Base-by-base conservation (phyloP, 2,329 filamentous ascomycete species). In the Teratosphaeria epicoccoides region DNA sequence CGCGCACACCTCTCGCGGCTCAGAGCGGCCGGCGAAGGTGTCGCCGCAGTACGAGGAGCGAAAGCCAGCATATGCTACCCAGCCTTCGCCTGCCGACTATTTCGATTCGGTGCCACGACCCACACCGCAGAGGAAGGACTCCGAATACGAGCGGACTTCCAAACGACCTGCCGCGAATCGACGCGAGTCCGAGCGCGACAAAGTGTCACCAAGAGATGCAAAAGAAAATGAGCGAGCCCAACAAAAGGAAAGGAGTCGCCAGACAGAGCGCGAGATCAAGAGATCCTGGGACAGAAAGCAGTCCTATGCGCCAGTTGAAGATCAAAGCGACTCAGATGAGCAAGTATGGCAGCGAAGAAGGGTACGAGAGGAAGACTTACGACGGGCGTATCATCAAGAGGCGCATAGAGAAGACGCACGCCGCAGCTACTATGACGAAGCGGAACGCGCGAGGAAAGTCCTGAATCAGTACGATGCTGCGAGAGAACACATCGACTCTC, bases 211-310 rank as follows among this genome's bases (percentile, higher is more conserved):
- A 49, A 58, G 55, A 49, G 57, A 56, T 48, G 57, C 51, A 29
- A 61, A 57, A 50, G 64, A 66, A 23, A 61, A 55, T 25, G 71
- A 74, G 54, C 64, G 68, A 25, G 60, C 65, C 10, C 62, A 66
- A 10, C 63, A 70, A 37, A 66, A 65, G 37, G 71, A 74, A 47
- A 65, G 66, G 54, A 66, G 64, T 52, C 67, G 69, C 57, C 63
- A 63, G 45, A 63, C 65, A 48, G 69, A 72, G 45, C 66, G 66
- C 53, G 72, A 74, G 29, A 62, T 66, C 7, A 66, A 66, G 44
- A 62, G 63, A 51, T 70, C 73, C 7, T 66, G 69, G 47, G 68
- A 67, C 10, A 56, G 56, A 26, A 71, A 69, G 54, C 22, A 58
- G 29, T 57, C 61, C 3, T 61, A 65, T 26, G 64, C 65, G n/a